Base-by-base conservation (phyloP, 2,329 filamentous ascomycete genomes). In the Madurella mycetomatis region DNA sequence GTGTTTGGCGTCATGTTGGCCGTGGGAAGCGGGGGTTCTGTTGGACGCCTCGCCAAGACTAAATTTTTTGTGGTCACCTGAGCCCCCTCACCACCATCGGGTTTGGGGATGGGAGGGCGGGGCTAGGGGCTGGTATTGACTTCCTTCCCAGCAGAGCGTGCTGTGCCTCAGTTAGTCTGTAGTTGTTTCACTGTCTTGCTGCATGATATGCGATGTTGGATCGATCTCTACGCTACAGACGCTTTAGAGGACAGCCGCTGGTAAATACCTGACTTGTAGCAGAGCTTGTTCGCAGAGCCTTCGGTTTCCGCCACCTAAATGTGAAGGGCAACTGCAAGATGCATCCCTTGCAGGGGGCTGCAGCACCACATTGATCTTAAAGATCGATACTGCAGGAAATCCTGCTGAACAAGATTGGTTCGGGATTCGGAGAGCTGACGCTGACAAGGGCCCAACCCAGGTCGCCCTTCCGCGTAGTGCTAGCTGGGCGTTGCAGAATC, bases 11-110 rank as follows among this genome's bases (percentile, higher is more conserved):
- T 37, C 34, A 37, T 37, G 34, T 15, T 15, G 42, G 11, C 19
- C 8, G 13, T 31, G 18, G 12, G 13, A 37, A 45, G 53, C 46
- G 48, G 47, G 30, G 49, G 41, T 32, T 30, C 50, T 47, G 44
- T 31, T 37, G 47, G 45, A 58, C 52, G 53, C 54, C 60, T 58
- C 55, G 59, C 59, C 60, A 61, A 62, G 60, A 18, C 48, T 51
- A 56, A 54, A 58, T 61, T 62, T 64, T 64, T 60, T 56, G 48
- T 39, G 53, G 51, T 67, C 65, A 67, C 63, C 63, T 66, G 65
- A 65, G 58, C 60, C 43, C 34, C 30, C 45, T 30, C 18, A 25
- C 25, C 25, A 25, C 25, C 25, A 3, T 25, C 25, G 7, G 25
- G 25, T 25, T 25, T 25, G 25, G 25, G 25, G 25, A 25, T 25